These are phyloP conservation scores for Talaromyces sp. DNA, from an alignment of 2,329 filamentous ascomycete species.

Conservation along the genomic window DNA sequence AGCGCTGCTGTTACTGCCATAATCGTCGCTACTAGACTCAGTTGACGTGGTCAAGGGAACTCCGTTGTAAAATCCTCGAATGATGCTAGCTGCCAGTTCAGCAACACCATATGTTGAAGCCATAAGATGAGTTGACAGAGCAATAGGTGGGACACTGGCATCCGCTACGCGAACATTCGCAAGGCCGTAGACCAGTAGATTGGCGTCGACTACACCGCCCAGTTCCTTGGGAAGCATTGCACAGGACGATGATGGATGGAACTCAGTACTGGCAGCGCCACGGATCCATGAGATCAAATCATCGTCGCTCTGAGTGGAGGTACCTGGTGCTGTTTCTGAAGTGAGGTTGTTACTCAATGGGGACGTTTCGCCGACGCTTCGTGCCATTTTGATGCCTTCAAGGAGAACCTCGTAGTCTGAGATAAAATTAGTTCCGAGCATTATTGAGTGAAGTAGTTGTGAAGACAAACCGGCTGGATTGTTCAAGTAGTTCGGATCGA, in stretches of 20 bases:
- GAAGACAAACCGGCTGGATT: constrained; percentile 27
- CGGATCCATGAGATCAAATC: constrained; percentile 29
- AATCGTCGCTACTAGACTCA: too few relatives aligned
- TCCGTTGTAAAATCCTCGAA: constrained; percentile 24
- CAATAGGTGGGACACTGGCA: constrained; percentile 30
- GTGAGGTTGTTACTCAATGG: constrained; percentile 25
- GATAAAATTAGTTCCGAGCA: constrained; percentile 7
- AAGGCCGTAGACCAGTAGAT: constrained; percentile 33
- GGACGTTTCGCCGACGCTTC: constrained; percentile 23
- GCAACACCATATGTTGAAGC: constrained; percentile 38
- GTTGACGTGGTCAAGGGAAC: not conserved
- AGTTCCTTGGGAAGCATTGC: constrained; percentile 32
- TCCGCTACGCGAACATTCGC: constrained; percentile 35
- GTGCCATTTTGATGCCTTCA: constrained; percentile 31
- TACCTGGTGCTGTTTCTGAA: constrained; percentile 26
- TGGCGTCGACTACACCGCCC: constrained; percentile 33
- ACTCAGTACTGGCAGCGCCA: constrained; percentile 24
- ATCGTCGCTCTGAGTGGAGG: constrained; percentile 23
- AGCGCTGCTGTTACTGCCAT: not conserved
- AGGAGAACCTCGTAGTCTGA: constrained; percentile 28
- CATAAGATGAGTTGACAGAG: constrained; percentile 39
- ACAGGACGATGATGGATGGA: constrained; percentile 29
- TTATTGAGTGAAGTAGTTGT: not conserved
- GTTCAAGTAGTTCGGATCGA: constrained; percentile 31
- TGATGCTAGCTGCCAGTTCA: constrained; percentile 33